phyloP scores from a whole-genome alignment of 371 early-diverging fungal genomes.

The Circinella umbellata region DNA sequence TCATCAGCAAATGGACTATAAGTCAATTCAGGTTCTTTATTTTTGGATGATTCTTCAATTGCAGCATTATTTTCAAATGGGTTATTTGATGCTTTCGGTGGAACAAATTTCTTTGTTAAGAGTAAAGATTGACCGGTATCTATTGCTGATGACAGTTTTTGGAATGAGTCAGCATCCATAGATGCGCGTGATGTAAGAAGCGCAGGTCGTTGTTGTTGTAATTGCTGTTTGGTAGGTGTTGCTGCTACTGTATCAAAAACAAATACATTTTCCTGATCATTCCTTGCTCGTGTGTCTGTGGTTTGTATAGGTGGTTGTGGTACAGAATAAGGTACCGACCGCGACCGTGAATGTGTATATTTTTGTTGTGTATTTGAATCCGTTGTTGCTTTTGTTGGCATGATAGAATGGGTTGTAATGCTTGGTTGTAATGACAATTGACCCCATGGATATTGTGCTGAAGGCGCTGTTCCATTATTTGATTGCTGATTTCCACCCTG shows the following conservation, averaged over 20 bases:
- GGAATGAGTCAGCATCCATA: slow-evolving; percentile 32
- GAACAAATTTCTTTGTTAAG: slow-evolving; percentile 46
- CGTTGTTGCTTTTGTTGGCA: slow-evolving; percentile 3
- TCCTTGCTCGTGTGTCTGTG: not conserved
- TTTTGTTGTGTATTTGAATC: slow-evolving; percentile 14
- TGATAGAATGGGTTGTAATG: not conserved
- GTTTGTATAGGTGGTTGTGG: slow-evolving; percentile 11
- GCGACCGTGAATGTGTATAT: slow-evolving; percentile 43
- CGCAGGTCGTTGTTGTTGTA: slow-evolving; percentile 24
- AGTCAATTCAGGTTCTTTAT: not conserved
- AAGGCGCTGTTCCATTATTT: not conserved
- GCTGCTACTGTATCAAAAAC: slow-evolving; percentile 24
- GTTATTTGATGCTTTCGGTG: slow-evolving; percentile 32
- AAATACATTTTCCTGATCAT: slow-evolving; percentile 11
- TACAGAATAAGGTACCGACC: slow-evolving; percentile 34
- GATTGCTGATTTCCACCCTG: not conserved
- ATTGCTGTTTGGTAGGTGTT: slow-evolving; percentile 17
- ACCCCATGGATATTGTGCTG: slow-evolving; percentile 9
- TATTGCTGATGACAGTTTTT: slow-evolving; percentile 20
- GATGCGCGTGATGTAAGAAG: slow-evolving; percentile 34
- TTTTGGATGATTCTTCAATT: slow-evolving; percentile 15
- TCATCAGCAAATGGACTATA: slow-evolving; percentile 17
- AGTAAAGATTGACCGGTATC: slow-evolving; percentile 46
- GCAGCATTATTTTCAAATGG: slow-evolving; percentile 22
- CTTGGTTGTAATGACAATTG: slow-evolving; percentile 16